Base-by-base conservation (phyloP, 805 yeast species). In the Candida tallmaniae region DNA sequence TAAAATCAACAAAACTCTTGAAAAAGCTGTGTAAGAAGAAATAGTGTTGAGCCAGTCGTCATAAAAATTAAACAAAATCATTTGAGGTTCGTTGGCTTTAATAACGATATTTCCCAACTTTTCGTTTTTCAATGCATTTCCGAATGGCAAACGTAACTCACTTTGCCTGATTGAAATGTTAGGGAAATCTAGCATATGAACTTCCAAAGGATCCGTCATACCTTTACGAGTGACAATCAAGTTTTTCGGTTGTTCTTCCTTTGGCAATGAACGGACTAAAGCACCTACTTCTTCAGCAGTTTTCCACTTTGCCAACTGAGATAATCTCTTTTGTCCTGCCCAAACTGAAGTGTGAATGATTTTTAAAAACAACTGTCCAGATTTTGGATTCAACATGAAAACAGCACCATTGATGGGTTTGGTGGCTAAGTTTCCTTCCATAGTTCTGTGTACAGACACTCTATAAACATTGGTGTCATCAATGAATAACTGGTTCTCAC, bases 281-380 rank as follows among this genome's bases (percentile, higher is more conserved):
- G 95, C 95, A 11, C 96, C 90, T 15, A 87, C 95, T 58, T 90
- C 97, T 60, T 93, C 99, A 0, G 98, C 97, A 1, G 97, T 80
- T 56, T 90, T 93, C 98, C 98, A 93, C 54, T 93, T 93, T 1
- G 97, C 89, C 44, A 93, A 63, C 52, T 93, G 97, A 19, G 93
- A 82, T 40, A 90, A 70, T 48, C 97, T 81, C 51, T 87, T 89
- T 57, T 93, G 97, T 13, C 99, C 99, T 3, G 95, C 82, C 94
- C 96, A 93, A 2, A 87, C 95, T 5, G 95, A 83, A 0, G 95
- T 86, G 51, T 90, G 97, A 39, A 93, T 86, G 35, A 93, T 76
- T 52, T 86, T 87, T 58, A 93, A 68, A 52, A 84, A 88, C 32
- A 93, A 59, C 52, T 89, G 96, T 23, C 98, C 98, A 1, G 89